A percentile compares a stretch with the other conserved stretches of the same genome.
Evolutionary conservation across 768 basidiomycete genomes (phyloP).

Genomic region (Suillus decipiens): DNA sequence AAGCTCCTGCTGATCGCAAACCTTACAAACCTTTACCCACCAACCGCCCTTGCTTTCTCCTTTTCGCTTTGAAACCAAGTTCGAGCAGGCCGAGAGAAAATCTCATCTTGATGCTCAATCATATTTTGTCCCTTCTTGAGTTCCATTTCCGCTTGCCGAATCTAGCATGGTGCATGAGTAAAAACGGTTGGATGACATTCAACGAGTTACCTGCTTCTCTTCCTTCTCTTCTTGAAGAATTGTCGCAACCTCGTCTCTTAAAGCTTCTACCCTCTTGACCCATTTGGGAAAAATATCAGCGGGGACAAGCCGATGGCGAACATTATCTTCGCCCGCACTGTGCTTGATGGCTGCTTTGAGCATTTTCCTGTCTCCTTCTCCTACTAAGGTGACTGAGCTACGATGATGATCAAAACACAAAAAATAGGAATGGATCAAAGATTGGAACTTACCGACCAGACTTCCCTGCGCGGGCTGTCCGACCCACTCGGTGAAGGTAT

Average conservation of each 20-base stretch:
- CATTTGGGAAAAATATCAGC: constrained; percentile 72
- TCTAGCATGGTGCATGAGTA: constrained; percentile 40
- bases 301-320: constrained; percentile 87
- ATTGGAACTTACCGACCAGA: constrained; percentile 74
- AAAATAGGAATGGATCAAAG: not conserved
- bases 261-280: constrained; percentile 61
- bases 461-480: constrained; percentile 93
- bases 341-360: constrained; percentile 95
- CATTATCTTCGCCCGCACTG: constrained; percentile 71
- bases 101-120: constrained; percentile 90
- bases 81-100: constrained; percentile 88
- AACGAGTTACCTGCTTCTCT: constrained; percentile 73
- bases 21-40: constrained; percentile 40
- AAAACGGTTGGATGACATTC: constrained; percentile 12
- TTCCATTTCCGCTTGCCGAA: constrained; percentile 95
- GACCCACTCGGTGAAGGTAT: constrained; percentile 95
- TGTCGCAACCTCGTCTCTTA: constrained; percentile 77
- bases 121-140: constrained; percentile 93
- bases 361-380: constrained; percentile 95
- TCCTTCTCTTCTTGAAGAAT: constrained; percentile 92
- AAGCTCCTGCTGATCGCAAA: constrained; percentile 12
- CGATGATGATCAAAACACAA: constrained; percentile 13
- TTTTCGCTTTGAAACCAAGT: constrained; percentile 97
- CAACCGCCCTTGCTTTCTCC: constrained; percentile 80
- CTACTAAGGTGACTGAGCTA: constrained; percentile 93